Conservation (phyloP, 345 rosid genomes). For the Firmiana major region DNA sequence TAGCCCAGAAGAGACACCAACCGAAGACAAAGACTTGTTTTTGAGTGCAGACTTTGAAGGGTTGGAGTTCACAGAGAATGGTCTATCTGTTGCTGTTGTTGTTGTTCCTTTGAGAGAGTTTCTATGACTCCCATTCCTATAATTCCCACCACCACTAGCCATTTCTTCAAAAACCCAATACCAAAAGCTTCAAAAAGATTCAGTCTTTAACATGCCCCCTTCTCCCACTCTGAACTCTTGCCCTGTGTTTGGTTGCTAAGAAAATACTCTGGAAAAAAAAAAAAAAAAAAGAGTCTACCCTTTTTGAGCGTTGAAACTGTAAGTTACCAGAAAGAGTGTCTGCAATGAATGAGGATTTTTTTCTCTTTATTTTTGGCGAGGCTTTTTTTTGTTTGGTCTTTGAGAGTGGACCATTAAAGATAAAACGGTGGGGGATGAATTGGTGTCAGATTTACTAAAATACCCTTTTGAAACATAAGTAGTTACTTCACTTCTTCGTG, state of each 20-base stretch:
- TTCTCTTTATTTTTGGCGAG: too few species aligned
- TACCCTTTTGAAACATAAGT: constrained; percentile 11
- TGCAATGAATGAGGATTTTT: neutral
- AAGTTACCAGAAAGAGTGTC: neutral
- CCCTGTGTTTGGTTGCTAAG: neutral
- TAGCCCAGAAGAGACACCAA: constrained; percentile 30
- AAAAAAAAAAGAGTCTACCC: neutral
- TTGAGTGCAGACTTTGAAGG: constrained; percentile 47
- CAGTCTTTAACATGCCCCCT: constrained; percentile 4
- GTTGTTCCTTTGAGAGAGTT: constrained; percentile 38
- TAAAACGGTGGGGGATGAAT: neutral
- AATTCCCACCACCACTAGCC: constrained; percentile 47
- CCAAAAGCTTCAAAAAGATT: neutral
- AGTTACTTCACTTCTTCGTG: neutral
- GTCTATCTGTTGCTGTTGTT: constrained; percentile 21
- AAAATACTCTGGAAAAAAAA: neutral
- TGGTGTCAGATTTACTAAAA: neutral
- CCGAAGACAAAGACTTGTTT: constrained; percentile 34
- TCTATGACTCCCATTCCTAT: constrained; percentile 51
- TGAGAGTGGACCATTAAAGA: neutral
- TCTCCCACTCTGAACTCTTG: neutral
- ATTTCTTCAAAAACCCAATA: constrained; percentile 15
- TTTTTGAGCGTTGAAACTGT: constrained; percentile 2
- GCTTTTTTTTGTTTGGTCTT: neutral
- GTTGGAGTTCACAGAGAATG: constrained; percentile 42